Conservation (phyloP, 2,329 filamentous ascomycete genomes). For the Xylariaceae sp. region DNA sequence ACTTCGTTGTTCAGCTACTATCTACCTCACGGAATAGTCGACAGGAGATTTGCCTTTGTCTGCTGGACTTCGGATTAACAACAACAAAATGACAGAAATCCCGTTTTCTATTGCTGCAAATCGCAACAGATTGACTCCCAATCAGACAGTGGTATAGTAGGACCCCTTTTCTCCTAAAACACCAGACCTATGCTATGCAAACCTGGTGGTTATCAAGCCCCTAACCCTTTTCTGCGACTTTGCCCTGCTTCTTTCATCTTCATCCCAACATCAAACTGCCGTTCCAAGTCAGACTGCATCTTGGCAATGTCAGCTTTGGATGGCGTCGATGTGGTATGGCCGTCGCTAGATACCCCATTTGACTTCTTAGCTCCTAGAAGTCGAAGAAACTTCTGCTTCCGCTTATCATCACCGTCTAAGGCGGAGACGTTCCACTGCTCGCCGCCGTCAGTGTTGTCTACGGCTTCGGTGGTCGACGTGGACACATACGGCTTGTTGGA, state of each 20-base stretch:
- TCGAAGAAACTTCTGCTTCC: slow-evolving; percentile 64
- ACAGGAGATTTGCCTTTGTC: not conserved
- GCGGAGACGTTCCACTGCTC: slow-evolving; percentile 61
- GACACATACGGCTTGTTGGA: slow-evolving; percentile 29
- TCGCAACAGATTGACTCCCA: not conserved
- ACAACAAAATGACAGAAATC: not conserved
- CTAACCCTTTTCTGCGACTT: slow-evolving; percentile 58
- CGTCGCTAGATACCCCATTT: slow-evolving; percentile 31
- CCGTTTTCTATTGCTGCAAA: not conserved
- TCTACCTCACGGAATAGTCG: not conserved
- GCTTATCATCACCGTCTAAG: slow-evolving; percentile 57
- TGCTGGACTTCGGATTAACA: not conserved
- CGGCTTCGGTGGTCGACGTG: slow-evolving; percentile 29
- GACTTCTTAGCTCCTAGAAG: slow-evolving; percentile 61
- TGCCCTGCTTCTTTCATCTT: slow-evolving; percentile 61
- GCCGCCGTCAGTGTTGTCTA: slow-evolving; percentile 34
- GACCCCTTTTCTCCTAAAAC: slow-evolving; percentile 28
- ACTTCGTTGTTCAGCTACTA: not conserved
- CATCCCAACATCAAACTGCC: slow-evolving; percentile 64
- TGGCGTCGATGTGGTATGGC: slow-evolving; percentile 16
- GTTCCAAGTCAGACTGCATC: slow-evolving; percentile 59
- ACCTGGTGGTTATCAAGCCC: slow-evolving; percentile 46
- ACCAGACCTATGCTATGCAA: slow-evolving; percentile 11
- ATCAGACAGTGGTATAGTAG: slow-evolving; percentile 31
- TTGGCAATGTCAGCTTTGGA: slow-evolving; percentile 38